A percentile compares a stretch with the other conserved stretches of the same genome.
Evolutionary conservation across 441 rosid genomes (phyloP).

Genomic region (Breynia disticha): DNA sequence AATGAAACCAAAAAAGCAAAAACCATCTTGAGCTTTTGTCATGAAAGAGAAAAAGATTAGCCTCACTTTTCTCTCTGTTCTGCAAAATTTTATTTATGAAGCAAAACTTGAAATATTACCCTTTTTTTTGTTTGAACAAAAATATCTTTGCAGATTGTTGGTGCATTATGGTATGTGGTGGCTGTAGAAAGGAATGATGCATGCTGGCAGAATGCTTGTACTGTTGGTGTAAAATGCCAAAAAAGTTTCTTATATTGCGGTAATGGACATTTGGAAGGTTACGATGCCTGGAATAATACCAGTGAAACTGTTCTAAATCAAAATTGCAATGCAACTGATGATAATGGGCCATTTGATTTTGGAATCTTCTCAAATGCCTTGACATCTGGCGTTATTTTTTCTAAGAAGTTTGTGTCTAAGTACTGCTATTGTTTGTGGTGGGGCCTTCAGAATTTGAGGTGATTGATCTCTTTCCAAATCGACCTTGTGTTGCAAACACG

Average conservation of each 20-base stretch:
- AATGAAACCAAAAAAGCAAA: too few relatives aligned
- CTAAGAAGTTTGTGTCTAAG: conserved; percentile 58
- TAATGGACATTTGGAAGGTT: conserved; percentile 40
- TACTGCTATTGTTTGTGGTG: conserved; percentile 94
- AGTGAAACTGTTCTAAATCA: conserved; percentile 23
- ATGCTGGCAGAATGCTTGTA: conserved; percentile 68
- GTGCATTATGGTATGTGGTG: conserved; percentile 89
- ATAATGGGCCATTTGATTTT: conserved; percentile 51
- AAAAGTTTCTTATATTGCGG: conserved; percentile 64
- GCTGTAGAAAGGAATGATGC: conserved; percentile 77
- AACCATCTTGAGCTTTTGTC: too few relatives aligned
- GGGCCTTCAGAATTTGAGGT: conserved; percentile 99
- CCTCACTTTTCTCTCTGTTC: too few relatives aligned
- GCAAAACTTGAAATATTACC: background rate
- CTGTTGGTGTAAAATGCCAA: conserved; percentile 19
- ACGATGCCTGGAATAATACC: conserved; percentile 32
- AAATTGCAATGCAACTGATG: conserved; percentile 31
- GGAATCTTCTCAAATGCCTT: conserved; percentile 66
- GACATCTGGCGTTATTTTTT: conserved; percentile 65
- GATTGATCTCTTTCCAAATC: conserved; percentile 3
- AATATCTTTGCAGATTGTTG: conserved; percentile 56
- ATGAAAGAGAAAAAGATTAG: too few relatives aligned
- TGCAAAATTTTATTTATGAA: background rate
- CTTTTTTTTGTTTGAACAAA: background rate
- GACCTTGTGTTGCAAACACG: background rate